Conservation (phyloP, 116 monocot genomes). For the Papilionanthe hybrid region DNA sequence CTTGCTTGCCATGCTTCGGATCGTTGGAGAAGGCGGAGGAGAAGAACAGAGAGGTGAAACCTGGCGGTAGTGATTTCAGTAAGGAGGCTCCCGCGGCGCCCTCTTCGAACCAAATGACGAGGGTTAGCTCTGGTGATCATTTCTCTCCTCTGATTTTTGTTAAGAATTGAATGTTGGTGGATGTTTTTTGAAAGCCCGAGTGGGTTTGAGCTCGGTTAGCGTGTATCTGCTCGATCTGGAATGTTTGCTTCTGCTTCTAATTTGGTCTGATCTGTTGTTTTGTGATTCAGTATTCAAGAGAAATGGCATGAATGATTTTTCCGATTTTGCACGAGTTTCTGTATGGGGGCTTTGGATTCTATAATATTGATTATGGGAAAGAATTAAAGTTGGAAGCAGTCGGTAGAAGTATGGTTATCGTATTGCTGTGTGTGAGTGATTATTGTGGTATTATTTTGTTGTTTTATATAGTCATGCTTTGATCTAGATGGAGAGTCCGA, state of each 20-base stretch:
- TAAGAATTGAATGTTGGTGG: background rate
- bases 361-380: background rate
- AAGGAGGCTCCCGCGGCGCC: slow-evolving; percentile 19
- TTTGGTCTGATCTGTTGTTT: slow-evolving; percentile 2
- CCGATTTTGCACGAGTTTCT: background rate
- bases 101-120: slow-evolving; percentile 13
- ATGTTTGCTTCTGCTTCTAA: background rate
- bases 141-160: slow-evolving; percentile 10
- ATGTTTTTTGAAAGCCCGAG: background rate
- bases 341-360: background rate
- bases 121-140: slow-evolving; percentile 20
- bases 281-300: background rate
- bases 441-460: background rate
- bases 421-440: background rate
- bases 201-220: background rate
- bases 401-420: background rate
- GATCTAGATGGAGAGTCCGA: background rate
- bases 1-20: slow-evolving; percentile 35
- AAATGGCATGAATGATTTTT: background rate
- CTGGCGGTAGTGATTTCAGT: slow-evolving; percentile 17
- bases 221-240: background rate
- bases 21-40: slow-evolving; percentile 14
- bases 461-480: background rate
- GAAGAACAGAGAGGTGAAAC: slow-evolving; percentile 11
- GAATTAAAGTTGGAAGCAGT: background rate